These are phyloP conservation scores for Curvularia sp. DNA, from an alignment of 2,329 filamentous ascomycete genomes.

Conservation along the genomic window DNA sequence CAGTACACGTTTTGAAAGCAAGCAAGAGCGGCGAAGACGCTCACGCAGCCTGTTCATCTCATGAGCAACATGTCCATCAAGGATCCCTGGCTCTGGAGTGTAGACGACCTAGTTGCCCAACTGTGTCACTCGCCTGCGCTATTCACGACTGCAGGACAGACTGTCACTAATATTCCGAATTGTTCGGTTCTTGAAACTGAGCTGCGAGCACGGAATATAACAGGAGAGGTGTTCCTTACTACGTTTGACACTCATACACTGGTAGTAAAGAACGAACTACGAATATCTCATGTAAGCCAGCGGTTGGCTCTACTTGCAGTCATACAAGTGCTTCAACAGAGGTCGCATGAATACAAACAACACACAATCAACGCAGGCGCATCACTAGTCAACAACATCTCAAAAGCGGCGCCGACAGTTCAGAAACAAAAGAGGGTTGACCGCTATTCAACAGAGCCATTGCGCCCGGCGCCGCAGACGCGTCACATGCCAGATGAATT, in stretches of 20 bases:
- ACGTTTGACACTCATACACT: conserved; percentile 60
- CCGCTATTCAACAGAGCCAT: conserved; percentile 1
- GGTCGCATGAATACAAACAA: conserved; percentile 17
- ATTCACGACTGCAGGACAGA: conserved; percentile 49
- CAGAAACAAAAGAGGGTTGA: conserved; percentile 18
- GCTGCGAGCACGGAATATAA: conserved; percentile 69
- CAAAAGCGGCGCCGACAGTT: neutral
- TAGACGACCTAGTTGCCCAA: conserved; percentile 70
- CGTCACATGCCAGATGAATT: conserved; percentile 15
- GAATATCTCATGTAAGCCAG: conserved; percentile 64
- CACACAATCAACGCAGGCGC: conserved; percentile 7
- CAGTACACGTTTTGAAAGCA: neutral
- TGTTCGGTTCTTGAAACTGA: conserved; percentile 59
- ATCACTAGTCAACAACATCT: conserved; percentile 1
- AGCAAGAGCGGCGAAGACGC: neutral
- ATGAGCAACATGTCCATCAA: conserved; percentile 3
- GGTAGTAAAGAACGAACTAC: conserved; percentile 58
- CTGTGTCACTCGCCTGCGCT: conserved; percentile 65
- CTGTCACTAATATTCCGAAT: conserved; percentile 57
- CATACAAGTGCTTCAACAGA: conserved; percentile 62
- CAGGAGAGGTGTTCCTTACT: conserved; percentile 70
- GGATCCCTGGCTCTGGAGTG: conserved; percentile 79
- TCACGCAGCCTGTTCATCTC: neutral
- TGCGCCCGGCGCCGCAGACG: neutral
- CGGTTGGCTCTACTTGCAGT: conserved; percentile 65